phyloP scores from a whole-genome alignment of 2,329 filamentous ascomycete genomes.

The Aspergillus tamarii region DNA sequence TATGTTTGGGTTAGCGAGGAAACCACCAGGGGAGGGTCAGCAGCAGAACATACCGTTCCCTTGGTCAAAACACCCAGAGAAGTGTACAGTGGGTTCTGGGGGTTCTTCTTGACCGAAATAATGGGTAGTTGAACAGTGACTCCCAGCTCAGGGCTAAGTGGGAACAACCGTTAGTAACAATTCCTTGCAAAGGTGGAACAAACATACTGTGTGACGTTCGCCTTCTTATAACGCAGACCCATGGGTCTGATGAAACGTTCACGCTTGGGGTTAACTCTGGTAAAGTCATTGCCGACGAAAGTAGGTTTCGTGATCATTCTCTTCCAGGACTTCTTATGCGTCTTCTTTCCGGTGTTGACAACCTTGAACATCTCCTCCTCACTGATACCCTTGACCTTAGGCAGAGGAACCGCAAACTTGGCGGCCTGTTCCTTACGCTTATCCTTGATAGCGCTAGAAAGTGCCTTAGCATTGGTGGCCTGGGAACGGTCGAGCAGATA shows the following conservation, averaged over 20 bases:
- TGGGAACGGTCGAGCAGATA: constrained; percentile 89
- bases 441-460: constrained; percentile 89
- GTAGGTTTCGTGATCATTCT: constrained; percentile 75
- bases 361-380: constrained; percentile 99
- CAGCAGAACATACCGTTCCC: constrained; percentile 60
- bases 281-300: constrained; percentile 91
- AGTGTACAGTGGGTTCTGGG: constrained; percentile 87
- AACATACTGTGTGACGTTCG: constrained; percentile 61
- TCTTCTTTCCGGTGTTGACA: constrained; percentile 94
- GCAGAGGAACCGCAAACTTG: constrained; percentile 87
- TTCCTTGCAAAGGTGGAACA: not conserved
- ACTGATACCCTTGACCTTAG: constrained; percentile 89
- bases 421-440: constrained; percentile 93
- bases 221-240: constrained; percentile 79
- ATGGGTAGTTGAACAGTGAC: constrained; percentile 89
- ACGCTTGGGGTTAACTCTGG: constrained; percentile 79
- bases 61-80: constrained; percentile 88
- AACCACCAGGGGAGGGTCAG: not conserved
- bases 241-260: constrained; percentile 72
- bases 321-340: constrained; percentile 75
- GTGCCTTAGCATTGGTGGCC: constrained; percentile 70
- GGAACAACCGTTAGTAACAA: constrained; percentile 15
- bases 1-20: not conserved
- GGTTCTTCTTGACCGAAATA: constrained; percentile 79
- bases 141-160: constrained; percentile 66